Evolutionary conservation across 2,329 filamentous ascomycete genomes (phyloP), one percentile per base, ranked within the genome.

Genomic region (Amylocarpus encephaloides): DNA sequence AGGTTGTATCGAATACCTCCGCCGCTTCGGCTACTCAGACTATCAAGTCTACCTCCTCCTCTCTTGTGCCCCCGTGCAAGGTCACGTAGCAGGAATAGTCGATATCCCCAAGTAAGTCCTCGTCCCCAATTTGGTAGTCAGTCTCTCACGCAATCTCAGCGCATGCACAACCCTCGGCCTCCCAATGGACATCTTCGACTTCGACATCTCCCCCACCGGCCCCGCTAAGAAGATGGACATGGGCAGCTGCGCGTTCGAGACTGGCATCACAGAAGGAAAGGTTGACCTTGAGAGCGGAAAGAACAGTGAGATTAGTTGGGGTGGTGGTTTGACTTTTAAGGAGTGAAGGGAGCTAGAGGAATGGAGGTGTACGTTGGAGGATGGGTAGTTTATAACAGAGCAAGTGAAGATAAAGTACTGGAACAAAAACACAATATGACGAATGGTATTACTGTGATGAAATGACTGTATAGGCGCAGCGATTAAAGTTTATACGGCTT

Each of bases 171-270:
- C 91, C 0, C 73, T 95, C 52, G 90, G 89, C 0, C 66, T 95
- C 48, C 91, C 91, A 1, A 88, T 95, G 75, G 91, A 95, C 69
- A 94, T 96, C 47, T 96, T 96, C 62, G 88, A 93, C 64, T 95
- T 96, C 68, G 90, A 95, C 65, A 92, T 95, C 59, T 79, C 82
- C 42, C 88, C 89, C 0, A 59, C 54, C 2, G 75, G 76, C 49
- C 74, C 73, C 5, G 79, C 77, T 2, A 72, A 78, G 64, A 80
- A 81, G 71, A 67, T 73, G 50, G 82, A 90, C 64, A 77, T 90
- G 77, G 86, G 85, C 1, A 72, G 65, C 36, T 93, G 88, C 67
- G 87, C 86, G 1, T 86, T 81, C 65, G 73, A 74, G 59, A 73
- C 67, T 1, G 75, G 73, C 4, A 68, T 71, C 10, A 67, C 50